Evolutionary conservation across 176 grass and related monocot species (phyloP).

Genomic region (Pontederia crassipes): DNA sequence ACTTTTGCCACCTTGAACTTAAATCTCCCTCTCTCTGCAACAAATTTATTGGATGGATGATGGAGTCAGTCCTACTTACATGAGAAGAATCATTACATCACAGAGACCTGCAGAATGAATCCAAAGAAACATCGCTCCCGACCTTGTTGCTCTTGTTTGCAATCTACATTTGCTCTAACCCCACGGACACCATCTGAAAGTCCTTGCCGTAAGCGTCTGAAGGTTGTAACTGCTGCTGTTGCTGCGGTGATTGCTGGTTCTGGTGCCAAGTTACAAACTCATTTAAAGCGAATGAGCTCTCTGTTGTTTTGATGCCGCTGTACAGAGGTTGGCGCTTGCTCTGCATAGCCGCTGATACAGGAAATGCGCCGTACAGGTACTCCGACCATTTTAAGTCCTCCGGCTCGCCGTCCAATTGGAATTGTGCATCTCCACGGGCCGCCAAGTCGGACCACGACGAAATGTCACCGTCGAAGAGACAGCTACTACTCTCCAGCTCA

Average conservation of each 20-base stretch:
- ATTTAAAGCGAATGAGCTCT: constrained; percentile 41
- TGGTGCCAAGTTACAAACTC: constrained; percentile 37
- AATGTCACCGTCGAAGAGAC: constrained; percentile 36
- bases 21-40: too few relatives aligned
- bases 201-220: constrained; percentile 51
- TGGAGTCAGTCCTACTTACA: too few relatives aligned
- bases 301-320: constrained; percentile 41
- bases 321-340: constrained; percentile 47
- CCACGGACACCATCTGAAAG: constrained; percentile 48
- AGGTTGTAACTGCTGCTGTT: constrained; percentile 41
- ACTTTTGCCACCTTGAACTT: too few relatives aligned
- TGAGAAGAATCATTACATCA: too few relatives aligned
- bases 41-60: too few relatives aligned
- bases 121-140: not conserved
- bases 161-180: constrained; percentile 56
- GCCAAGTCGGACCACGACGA: constrained; percentile 53
- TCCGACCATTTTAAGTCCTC: constrained; percentile 81
- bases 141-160: not conserved
- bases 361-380: constrained; percentile 48
- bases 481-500: constrained; percentile 44
- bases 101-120: too few relatives aligned
- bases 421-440: constrained; percentile 31
- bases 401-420: constrained; percentile 20
- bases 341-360: constrained; percentile 26
- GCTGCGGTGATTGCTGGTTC: constrained; percentile 38